phyloP scores from a whole-genome alignment of 768 basidiomycete genomes.

The Megacollybia marginata region DNA sequence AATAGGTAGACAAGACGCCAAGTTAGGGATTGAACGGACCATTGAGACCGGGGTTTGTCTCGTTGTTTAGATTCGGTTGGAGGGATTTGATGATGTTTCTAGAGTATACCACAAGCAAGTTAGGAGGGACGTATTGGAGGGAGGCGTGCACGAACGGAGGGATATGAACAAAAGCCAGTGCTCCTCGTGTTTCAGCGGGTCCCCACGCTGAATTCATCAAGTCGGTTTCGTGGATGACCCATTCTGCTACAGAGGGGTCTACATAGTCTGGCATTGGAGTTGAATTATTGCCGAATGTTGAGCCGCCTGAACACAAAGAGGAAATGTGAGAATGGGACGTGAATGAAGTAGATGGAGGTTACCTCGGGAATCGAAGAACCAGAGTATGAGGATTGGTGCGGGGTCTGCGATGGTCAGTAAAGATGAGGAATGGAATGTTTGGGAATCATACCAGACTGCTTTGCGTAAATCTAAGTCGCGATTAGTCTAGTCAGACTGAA shows the following conservation, averaged over 20 bases:
- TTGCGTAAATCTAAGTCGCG: constrained; percentile 28
- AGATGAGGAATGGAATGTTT: no score
- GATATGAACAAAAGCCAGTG: constrained; percentile 70
- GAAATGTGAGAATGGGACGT: background rate
- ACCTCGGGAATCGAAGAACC: constrained; percentile 80
- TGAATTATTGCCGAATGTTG: constrained; percentile 35
- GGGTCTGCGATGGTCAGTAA: constrained; percentile 20
- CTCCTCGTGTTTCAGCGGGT: constrained; percentile 38
- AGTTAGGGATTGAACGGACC: constrained; percentile 15
- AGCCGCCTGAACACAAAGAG: constrained; percentile 35
- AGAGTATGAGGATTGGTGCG: constrained; percentile 49
- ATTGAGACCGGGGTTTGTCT: constrained; percentile 35
- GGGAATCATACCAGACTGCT: constrained; percentile 20
- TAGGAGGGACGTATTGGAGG: background rate
- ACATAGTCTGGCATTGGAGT: constrained; percentile 59
- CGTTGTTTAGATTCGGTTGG: constrained; percentile 26
- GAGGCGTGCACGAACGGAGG: constrained; percentile 42
- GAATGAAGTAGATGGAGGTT: constrained; percentile 1
- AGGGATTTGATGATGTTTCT: constrained; percentile 31
- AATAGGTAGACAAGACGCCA: background rate
- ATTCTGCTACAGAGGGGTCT: constrained; percentile 50
- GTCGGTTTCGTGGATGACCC: constrained; percentile 48
- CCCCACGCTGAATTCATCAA: constrained; percentile 57
- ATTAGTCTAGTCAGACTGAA: background rate
- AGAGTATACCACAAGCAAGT: background rate